phyloP scores from a whole-genome alignment of 768 basidiomycete species.

The Gyrodon lividus region DNA sequence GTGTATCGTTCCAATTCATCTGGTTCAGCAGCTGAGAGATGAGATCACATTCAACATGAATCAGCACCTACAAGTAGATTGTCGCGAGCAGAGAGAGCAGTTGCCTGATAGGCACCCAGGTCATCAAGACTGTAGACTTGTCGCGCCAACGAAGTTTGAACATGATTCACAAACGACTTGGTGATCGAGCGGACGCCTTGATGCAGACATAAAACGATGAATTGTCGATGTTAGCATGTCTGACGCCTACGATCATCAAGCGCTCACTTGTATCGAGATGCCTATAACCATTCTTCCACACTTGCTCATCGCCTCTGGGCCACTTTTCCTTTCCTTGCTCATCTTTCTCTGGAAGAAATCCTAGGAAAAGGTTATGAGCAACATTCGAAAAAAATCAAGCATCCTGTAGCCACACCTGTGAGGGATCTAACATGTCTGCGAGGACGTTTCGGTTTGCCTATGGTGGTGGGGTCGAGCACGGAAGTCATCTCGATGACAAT shows the following conservation, averaged over 20 bases:
- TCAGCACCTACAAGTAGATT: slow-evolving; percentile 65
- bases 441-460: slow-evolving; percentile 53
- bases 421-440: slow-evolving; percentile 69
- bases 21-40: slow-evolving; percentile 23
- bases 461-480: slow-evolving; percentile 60
- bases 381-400: background rate
- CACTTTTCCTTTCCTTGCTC: slow-evolving; percentile 78
- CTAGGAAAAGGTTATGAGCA: slow-evolving; percentile 37
- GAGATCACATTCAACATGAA: background rate
- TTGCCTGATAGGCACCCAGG: slow-evolving; percentile 88
- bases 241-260: background rate
- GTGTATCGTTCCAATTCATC: slow-evolving; percentile 87
- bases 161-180: slow-evolving; percentile 76
- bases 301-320: slow-evolving; percentile 76
- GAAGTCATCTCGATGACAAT: slow-evolving; percentile 49
- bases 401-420: slow-evolving; percentile 43
- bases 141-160: slow-evolving; percentile 86
- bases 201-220: slow-evolving; percentile 4
- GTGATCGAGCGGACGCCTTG: slow-evolving; percentile 63
- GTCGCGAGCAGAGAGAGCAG: slow-evolving; percentile 85
- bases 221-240: slow-evolving; percentile 1
- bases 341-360: slow-evolving; percentile 77
- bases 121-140: slow-evolving; percentile 88
- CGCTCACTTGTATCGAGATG: slow-evolving; percentile 53
- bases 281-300: slow-evolving; percentile 67